phyloP scores from a whole-genome alignment of 768 basidiomycete genomes.

The Tylopilus subfusipes region DNA sequence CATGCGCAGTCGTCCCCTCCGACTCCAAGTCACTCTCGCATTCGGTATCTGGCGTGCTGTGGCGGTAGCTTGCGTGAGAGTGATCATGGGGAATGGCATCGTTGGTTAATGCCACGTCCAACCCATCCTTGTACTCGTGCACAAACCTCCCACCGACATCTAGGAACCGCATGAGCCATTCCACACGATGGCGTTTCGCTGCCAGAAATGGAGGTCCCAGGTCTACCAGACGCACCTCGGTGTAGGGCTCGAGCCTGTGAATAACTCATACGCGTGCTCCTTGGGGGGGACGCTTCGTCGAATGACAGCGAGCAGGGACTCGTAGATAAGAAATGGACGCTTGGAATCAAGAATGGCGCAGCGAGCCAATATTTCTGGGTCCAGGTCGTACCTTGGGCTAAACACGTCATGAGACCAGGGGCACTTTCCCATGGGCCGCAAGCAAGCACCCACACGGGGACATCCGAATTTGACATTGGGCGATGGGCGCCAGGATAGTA shows the following conservation, averaged over 20 bases:
- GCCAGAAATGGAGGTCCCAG: background rate
- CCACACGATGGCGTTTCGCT: background rate
- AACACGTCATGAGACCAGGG: background rate
- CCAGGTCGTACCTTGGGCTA: background rate
- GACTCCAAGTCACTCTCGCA: slow-evolving; percentile 9
- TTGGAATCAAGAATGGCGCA: background rate
- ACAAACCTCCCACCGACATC: background rate
- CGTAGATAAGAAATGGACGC: background rate
- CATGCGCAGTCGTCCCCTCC: background rate
- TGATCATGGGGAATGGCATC: background rate
- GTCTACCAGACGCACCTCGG: slow-evolving; percentile 10
- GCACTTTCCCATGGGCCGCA: background rate
- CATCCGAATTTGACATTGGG: background rate
- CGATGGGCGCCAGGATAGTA: background rate
- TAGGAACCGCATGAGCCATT: slow-evolving; percentile 11
- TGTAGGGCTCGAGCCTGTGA: slow-evolving; percentile 5
- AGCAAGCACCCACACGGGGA: background rate
- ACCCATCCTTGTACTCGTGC: slow-evolving; percentile 10
- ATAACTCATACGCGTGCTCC: slow-evolving; percentile 7
- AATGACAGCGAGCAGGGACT: background rate
- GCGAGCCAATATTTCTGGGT: background rate
- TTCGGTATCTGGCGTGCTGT: slow-evolving; percentile 1
- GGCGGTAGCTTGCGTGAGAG: background rate
- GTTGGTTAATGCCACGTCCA: background rate
- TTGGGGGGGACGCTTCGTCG: background rate